These are phyloP conservation scores for Rhizopus delemar DNA, from an alignment of 371 early-diverging fungal species.

Conservation along the genomic window DNA sequence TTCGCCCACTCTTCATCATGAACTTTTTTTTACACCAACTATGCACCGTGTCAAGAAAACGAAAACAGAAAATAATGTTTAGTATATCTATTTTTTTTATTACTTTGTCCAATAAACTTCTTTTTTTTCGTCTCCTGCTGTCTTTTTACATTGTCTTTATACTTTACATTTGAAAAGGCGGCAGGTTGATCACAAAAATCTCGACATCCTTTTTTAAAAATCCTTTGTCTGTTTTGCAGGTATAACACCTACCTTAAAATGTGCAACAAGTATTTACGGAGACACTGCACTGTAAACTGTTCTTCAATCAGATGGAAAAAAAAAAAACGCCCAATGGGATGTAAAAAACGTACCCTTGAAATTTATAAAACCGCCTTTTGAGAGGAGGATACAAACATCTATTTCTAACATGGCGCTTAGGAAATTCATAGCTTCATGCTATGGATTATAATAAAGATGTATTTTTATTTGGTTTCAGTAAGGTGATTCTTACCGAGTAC, in stretches of 20 bases:
- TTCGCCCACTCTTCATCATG: constrained; percentile 8
- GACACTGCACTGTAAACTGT: no score
- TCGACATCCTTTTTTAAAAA: no score
- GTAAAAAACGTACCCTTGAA: no score
- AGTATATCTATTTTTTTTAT: not conserved
- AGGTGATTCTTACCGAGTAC: constrained; percentile 14
- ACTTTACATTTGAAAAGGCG: not conserved
- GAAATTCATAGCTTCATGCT: constrained; percentile 13
- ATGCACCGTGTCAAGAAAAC: constrained; percentile 5
- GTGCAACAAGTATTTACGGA: no score
- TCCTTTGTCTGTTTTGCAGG: no score
- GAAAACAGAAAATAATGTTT: not conserved
- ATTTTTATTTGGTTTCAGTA: constrained; percentile 18
- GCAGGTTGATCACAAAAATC: not conserved
- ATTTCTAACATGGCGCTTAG: constrained; percentile 21
- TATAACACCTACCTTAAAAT: no score
- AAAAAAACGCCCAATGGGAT: no score
- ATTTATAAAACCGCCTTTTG: no score
- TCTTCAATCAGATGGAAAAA: no score
- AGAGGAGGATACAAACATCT: constrained; percentile 7
- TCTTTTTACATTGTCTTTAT: not conserved
- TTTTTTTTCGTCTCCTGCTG: not conserved
- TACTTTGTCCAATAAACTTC: not conserved
- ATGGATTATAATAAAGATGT: constrained; percentile 18
- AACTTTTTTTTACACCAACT: constrained; percentile 13